Evolutionary conservation across 306 rosid genomes (phyloP), one percentile per base, ranked within the genome.

Genomic region (Styphnolobium japonicum): DNA sequence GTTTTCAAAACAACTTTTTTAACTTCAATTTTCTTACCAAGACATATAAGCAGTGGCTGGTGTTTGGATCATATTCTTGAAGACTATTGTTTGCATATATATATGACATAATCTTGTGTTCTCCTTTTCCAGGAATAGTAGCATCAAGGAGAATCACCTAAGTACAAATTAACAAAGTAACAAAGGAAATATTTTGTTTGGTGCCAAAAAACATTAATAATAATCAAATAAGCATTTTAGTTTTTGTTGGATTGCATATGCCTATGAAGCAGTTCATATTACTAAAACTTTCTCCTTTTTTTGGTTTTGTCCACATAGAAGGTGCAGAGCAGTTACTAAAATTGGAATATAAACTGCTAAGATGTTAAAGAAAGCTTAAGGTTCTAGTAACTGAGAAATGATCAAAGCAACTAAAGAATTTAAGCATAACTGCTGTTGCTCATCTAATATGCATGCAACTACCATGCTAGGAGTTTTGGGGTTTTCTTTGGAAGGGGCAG

Each of bases 401-500:
- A 55, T 33, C 21, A 66, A 19, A 58, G 68, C 43, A 64, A 71
- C 36, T 46, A n/a, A 73, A 45, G 40, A n/a, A 10, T 19, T 31
- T 55, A 64, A 21, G 29, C 25, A 55, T 1, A 52, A 29, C 22
- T 42, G 48, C 4, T 65, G 40, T 19, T 16, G 29, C 52, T 37
- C 42, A 3, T 55, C 5, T 14, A 53, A 31, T 29, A 73, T 21
- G 15, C 18, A 73, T 4, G 51, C 66, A 76, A n/a, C 25, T 51
- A 11, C 37, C 39, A n/a, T 34, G 27, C 37, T 23, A 95, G 85
- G 82, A 95, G 34, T 87, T 90, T 95, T 22, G 83, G 48, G 48
- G 72, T 89, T 79, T 87, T 84, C 88, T 91, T 93, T 53, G 93
- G 80, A 86, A 95, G 97, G 37, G 98, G 98, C 74, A 95, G 86